A percentile compares a stretch with the other conserved stretches of the same genome.
Evolutionary conservation across 495 filamentous ascomycete species (phyloP).

Genomic region (Penicillium tannophilum): DNA sequence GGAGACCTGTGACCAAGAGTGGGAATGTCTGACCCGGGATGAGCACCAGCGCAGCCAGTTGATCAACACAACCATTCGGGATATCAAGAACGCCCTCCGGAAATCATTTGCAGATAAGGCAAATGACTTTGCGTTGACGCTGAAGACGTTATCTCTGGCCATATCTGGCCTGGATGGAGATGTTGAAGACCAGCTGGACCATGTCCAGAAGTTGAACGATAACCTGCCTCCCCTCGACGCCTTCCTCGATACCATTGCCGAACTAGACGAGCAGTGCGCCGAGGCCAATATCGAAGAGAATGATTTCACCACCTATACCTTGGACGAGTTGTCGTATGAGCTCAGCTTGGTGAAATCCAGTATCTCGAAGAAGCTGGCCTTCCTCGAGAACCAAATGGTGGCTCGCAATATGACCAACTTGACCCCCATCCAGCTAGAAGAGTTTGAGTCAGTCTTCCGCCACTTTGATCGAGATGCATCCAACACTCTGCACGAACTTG

Average conservation of each 20-base stretch:
- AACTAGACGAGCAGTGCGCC: slow-evolving; percentile 81
- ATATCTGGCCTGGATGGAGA: slow-evolving; percentile 95
- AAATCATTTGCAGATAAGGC: slow-evolving; percentile 93
- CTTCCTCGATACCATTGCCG: slow-evolving; percentile 80
- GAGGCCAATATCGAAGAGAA: slow-evolving; percentile 99
- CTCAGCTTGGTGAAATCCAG: slow-evolving; percentile 85
- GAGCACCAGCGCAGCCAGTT: slow-evolving; percentile 86
- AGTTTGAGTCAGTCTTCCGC: slow-evolving; percentile 96
- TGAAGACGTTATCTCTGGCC: slow-evolving; percentile 89
- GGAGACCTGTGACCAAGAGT: slow-evolving; percentile 79
- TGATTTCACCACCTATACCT: slow-evolving; percentile 96
- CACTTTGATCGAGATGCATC: slow-evolving; percentile 95
- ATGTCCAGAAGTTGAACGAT: slow-evolving; percentile 76
- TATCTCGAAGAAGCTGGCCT: slow-evolving; percentile 91
- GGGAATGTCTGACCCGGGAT: slow-evolving; percentile 72
- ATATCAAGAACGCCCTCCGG: slow-evolving; percentile 95
- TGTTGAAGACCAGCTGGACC: slow-evolving; percentile 86
- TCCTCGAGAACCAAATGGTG: slow-evolving; percentile 96
- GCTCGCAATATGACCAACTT: slow-evolving; percentile 98
- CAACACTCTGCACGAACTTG: slow-evolving; percentile 89
- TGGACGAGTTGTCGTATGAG: slow-evolving; percentile 95
- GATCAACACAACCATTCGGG: slow-evolving; percentile 97
- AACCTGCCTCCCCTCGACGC: slow-evolving; percentile 85
- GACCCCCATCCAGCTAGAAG: slow-evolving; percentile 95
- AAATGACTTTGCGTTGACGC: slow-evolving; percentile 91